phyloP scores from a whole-genome alignment of 208 protist species.

The Ichthyophonus hoferi region DNA sequence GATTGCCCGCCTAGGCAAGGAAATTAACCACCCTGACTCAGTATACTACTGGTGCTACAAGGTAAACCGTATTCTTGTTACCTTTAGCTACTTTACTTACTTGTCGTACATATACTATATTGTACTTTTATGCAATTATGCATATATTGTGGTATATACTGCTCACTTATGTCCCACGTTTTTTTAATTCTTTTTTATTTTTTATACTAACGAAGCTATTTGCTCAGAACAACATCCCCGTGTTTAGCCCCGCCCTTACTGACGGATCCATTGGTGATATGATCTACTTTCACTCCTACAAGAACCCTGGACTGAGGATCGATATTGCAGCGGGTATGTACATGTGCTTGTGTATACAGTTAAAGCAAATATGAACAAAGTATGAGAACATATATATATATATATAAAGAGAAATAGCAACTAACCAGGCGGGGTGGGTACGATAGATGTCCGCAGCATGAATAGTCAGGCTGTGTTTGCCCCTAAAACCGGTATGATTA shows the following conservation, averaged over 20 bases:
- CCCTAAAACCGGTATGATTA: slow-evolving; percentile 90
- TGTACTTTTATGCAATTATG: too few species aligned
- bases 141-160: neutral
- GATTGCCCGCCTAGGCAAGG: slow-evolving; percentile 88
- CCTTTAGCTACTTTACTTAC: too few species aligned
- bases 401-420: neutral
- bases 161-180: neutral
- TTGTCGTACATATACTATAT: too few species aligned
- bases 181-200: neutral
- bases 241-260: slow-evolving; percentile 97
- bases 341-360: too few species aligned
- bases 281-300: slow-evolving; percentile 98
- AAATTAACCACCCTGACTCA: slow-evolving; percentile 85
- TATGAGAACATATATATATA: neutral
- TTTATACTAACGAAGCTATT: too few species aligned
- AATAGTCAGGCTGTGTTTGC: slow-evolving; percentile 89
- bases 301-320: slow-evolving; percentile 87
- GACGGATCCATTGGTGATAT: slow-evolving; percentile 92
- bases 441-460: slow-evolving; percentile 86
- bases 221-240: slow-evolving; percentile 95
- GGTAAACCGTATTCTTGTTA: slow-evolving; percentile 36
- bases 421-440: neutral
- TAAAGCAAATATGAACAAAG: too few species aligned
- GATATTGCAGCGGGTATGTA: slow-evolving; percentile 69
- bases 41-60: slow-evolving; percentile 95